Evolutionary conservation across 1,284 basidiomycete species (phyloP), one percentile per base, ranked within the genome.

Genomic region (Jaminaea rosea): DNA sequence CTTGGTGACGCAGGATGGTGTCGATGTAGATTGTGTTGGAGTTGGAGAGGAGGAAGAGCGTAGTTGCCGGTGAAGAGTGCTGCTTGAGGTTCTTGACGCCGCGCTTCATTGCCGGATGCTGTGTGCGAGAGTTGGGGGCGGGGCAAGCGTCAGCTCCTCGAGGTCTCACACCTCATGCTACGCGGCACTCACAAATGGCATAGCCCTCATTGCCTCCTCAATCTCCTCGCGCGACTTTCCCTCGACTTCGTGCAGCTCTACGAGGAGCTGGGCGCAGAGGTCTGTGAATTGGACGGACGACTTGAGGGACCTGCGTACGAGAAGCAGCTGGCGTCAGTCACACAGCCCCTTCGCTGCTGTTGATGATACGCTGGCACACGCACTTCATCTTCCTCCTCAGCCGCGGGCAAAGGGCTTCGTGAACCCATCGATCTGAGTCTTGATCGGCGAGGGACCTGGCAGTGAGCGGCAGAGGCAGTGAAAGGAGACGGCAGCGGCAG

Each of bases 51-150:
- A 90, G 88, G 65, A 96, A 80, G 76, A 96, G 87, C 7, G 84
- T 85, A 0, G 89, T 88, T 42, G 84, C 78, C 11, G 80, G 77
- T 4, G 53, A 53, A 6, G 80, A 67, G 21, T 80, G 78, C 1
- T 79, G 76, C 73, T 94, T 88, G 57, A 94, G 80, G 3, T 78
- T 78, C 28, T 80, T 82, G 11, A 96, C 84, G n/a, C 82, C 89
- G 29, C 91, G 85, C 57, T 84, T 81, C 89, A 97, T 96, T 2
- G 89, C 93, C 3, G 93, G 93, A 74, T 98, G 94, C 91, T 96
- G 67, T 23, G n/a, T n/a, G n/a, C n/a, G n/a, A n/a, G 37, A 49
- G 13, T 15, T 10, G 13, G 42, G n/a, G n/a, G n/a, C n/a, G n/a
- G n/a, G n/a, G n/a, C n/a, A n/a, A n/a, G n/a, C n/a, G n/a, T n/a